Base-by-base conservation (phyloP, 768 basidiomycete species). In the Cystobasidium tubakii region DNA sequence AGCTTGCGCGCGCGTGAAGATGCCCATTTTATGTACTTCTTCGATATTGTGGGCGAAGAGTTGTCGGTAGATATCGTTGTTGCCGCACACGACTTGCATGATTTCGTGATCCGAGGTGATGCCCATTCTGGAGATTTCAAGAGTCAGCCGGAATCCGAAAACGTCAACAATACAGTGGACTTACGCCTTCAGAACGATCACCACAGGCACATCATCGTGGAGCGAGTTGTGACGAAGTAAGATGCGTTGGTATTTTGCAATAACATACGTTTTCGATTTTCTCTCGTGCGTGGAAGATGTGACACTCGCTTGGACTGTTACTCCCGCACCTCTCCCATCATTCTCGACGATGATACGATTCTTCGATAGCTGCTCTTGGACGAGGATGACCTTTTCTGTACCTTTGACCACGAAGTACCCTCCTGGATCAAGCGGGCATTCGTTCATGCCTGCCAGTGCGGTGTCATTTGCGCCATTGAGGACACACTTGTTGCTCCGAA, bases 391-490 rank as follows among this genome's bases (percentile, higher is more conserved):
- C 83, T 98, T 99, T 82, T 99, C 95, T 53, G 95, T 99, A 43
- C 95, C 95, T 82, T 94, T 97, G 65, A 99, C 96, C 73, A 99
- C 89, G 81, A 99, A 99, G 81, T 98, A 98, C 1, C 96, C 96
- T n/a, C 96, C 96, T 13, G 96, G 95, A 83, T 99, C 96, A 73
- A 98, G 85, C 1, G 96, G 96, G 81, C 96, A 99, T 82, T 99
- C 96, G 13, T 86, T 88, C 92, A 97, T 94, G 44, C 87, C 85
- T n/a, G 96, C 96, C 27, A 98, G 84, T 77, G 94, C 87, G 17
- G 86, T 85, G 67, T 91, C 89, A 29, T 83, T 87, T 77, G 86
- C 86, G 1, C 88, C 89, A 21, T 89, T 89, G 77, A 99, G 83
- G 50, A 92, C 88, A 81, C 96, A 99, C 81, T 96, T 92, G 84